Conservation (phyloP, 1,284 basidiomycete species). For the Ceratobasidium sp. region DNA sequence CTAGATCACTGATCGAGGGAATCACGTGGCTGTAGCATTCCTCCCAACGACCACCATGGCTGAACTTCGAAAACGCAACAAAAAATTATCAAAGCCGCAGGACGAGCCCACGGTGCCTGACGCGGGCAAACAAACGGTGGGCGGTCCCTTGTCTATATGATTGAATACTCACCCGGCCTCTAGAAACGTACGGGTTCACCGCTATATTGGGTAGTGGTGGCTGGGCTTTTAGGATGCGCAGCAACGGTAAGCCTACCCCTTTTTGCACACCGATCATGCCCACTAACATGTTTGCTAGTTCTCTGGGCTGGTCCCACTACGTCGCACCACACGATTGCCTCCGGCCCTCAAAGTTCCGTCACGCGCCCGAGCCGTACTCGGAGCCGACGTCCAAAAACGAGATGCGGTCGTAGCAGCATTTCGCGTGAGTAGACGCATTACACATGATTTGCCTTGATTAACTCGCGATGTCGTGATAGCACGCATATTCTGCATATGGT, state of each 20-base stretch:
- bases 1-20: conserved; percentile 14
- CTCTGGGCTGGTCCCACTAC: conserved; percentile 29
- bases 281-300: conserved; percentile 2
- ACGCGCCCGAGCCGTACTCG: conserved; percentile 53
- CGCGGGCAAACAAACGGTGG: conserved; percentile 7
- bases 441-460: background rate
- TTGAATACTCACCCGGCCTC: background rate
- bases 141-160: background rate
- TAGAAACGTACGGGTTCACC: conserved; percentile 4
- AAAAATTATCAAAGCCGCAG: conserved; percentile 8
- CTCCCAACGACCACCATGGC: conserved; percentile 20
- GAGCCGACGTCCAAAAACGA: conserved; percentile 70
- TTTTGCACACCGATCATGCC: background rate
- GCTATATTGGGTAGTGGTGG: conserved; percentile 28
- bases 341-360: conserved; percentile 28
- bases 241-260: background rate
- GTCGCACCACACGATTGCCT: background rate
- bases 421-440: conserved; percentile 63
- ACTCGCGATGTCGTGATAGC: conserved; percentile 57
- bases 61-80: conserved; percentile 19
- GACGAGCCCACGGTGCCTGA: background rate
- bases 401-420: conserved; percentile 81
- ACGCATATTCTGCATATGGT: conserved; percentile 85
- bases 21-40: background rate
- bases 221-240: conserved; percentile 31